These are phyloP conservation scores for Hymenoscyphus salicellus DNA, from an alignment of 2,329 filamentous ascomycete species.

Conservation along the genomic window DNA sequence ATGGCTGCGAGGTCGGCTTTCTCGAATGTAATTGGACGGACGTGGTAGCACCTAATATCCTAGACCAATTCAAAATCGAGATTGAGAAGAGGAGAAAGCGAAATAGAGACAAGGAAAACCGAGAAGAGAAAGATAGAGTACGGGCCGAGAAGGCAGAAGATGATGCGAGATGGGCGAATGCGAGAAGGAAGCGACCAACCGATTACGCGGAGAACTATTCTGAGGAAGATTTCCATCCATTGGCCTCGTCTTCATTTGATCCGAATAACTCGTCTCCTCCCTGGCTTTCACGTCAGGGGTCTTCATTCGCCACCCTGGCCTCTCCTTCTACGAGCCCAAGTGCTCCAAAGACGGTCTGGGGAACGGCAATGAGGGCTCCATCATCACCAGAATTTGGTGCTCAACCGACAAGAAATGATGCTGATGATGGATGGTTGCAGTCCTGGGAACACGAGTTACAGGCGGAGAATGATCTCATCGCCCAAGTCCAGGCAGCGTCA, in stretches of 20 bases:
- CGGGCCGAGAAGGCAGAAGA: slow-evolving; percentile 67
- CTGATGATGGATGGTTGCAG: slow-evolving; percentile 81
- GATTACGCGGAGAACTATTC: slow-evolving; percentile 47
- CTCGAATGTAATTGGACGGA: slow-evolving; percentile 76
- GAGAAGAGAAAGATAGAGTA: slow-evolving; percentile 67
- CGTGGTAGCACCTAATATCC: slow-evolving; percentile 58
- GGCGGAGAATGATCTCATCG: slow-evolving; percentile 50
- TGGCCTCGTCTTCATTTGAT: slow-evolving; percentile 49
- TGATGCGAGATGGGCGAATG: slow-evolving; percentile 59
- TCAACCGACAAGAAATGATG: slow-evolving; percentile 28
- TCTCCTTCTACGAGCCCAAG: slow-evolving; percentile 79
- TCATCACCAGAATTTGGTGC: slow-evolving; percentile 53
- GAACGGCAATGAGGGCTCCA: slow-evolving; percentile 67
- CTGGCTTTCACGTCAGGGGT: slow-evolving; percentile 54
- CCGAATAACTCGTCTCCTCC: slow-evolving; percentile 47
- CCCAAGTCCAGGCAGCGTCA: slow-evolving; percentile 56
- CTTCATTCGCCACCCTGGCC: slow-evolving; percentile 66
- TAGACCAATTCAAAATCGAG: slow-evolving; percentile 60
- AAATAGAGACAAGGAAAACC: slow-evolving; percentile 64
- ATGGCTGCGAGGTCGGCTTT: slow-evolving; percentile 70
- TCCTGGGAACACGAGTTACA: slow-evolving; percentile 77
- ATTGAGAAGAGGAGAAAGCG: slow-evolving; percentile 61
- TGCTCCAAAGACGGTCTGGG: slow-evolving; percentile 81
- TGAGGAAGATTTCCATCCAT: slow-evolving; percentile 62
- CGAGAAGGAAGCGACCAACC: slow-evolving; percentile 54